phyloP scores from a whole-genome alignment of 1,139 yeast species.

The Suhomyces chickasaworum region DNA sequence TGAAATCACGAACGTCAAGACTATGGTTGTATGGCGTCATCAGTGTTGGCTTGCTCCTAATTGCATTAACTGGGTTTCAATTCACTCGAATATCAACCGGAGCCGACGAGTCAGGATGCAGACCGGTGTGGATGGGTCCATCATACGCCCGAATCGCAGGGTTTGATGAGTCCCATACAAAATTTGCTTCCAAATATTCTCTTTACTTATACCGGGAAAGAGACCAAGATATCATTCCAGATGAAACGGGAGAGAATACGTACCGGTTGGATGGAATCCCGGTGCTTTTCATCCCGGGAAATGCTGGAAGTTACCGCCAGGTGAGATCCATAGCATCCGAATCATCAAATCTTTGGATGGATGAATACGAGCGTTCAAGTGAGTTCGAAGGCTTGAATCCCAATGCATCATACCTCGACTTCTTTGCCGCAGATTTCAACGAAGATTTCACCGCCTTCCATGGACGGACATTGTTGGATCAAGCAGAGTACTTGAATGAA shows the following conservation, averaged over 20 bases:
- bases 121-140: conserved; percentile 71
- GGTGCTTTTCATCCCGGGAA: conserved; percentile 91
- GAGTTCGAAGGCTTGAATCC: conserved; percentile 24
- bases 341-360: conserved; percentile 53
- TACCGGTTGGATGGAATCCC: conserved; percentile 69
- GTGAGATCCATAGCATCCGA: conserved; percentile 90
- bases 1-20: conserved; percentile 11
- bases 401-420: conserved; percentile 57
- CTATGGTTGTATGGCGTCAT: conserved; percentile 11
- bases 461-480: conserved; percentile 90
- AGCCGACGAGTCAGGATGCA: conserved; percentile 48
- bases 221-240: conserved; percentile 62
- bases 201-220: conserved; percentile 79
- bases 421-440: conserved; percentile 89
- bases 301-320: conserved; percentile 93
- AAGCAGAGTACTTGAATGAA: conserved; percentile 90
- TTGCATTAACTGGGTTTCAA: conserved; percentile 19
- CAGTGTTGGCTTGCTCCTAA: conserved; percentile 13
- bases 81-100: conserved; percentile 28
- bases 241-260: conserved; percentile 35
- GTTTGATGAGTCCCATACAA: conserved; percentile 71
- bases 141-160: conserved; percentile 72
- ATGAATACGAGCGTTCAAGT: conserved; percentile 26
- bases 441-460: conserved; percentile 97
- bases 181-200: conserved; percentile 77